Base-by-base conservation (phyloP, 768 basidiomycete genomes). In the Boletus rufocinnamomeus region DNA sequence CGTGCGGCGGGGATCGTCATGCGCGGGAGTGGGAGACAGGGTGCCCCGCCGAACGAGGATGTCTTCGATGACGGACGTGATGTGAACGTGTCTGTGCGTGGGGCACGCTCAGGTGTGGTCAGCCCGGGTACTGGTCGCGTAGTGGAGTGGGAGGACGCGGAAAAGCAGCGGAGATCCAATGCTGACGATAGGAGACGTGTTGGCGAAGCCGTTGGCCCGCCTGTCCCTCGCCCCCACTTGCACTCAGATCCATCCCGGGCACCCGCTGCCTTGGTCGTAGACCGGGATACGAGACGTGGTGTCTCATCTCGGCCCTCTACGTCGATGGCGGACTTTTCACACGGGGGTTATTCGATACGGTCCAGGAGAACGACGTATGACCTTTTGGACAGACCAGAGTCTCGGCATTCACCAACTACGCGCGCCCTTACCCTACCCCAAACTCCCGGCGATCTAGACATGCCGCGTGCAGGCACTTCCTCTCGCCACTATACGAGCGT, bases 1-100 rank as follows among this genome's bases (percentile, higher is more conserved):
- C 79, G 86, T 49, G 87, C 89, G 0, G 88, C 89, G 0, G 91
- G 90, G 11, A 74, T 91, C 56, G 80, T 78, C 32, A 79, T 68
- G 72, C 70, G 72, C 48, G 67, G 62, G 27, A 63, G 64, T 71
- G 59, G 62, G 58, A 54, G 72, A 67, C 63, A 68, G 58, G 55
- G 67, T 57, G 54, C 69, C 71, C 37, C 57, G 5, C 56, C 68
- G 65, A 56, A 57, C 61, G 75, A 79, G 35, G 75, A 79, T 52
- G 71, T 76, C 6, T 81, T 81, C 50, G 63, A 43, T 17, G 66
- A 68, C 3, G 63, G 61, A 50, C 63, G 55, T 49, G 69, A 70
- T 47, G 30, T 45, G 13, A 63, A 48, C 28, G 56, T 58, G n/a
- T 35, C 67, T 54, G 27, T 60, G 41, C 64, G 66, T 35, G 56